phyloP scores from a whole-genome alignment of 1,139 yeast genomes.

The Pichia sp. region DNA sequence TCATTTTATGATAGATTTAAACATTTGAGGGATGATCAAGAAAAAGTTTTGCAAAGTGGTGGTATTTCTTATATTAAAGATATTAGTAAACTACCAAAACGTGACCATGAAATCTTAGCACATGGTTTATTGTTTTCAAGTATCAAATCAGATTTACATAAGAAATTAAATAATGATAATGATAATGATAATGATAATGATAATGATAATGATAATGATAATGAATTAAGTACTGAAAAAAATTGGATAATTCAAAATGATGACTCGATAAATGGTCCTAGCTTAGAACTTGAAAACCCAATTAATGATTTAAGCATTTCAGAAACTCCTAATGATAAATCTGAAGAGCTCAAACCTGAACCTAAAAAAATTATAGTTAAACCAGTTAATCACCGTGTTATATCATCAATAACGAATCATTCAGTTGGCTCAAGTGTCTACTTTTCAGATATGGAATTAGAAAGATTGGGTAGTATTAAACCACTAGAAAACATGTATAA shows the following conservation, averaged over 20 bases:
- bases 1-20: constrained; percentile 18
- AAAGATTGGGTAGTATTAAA: background rate
- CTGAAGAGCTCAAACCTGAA: background rate
- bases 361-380: background rate
- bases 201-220: constrained; percentile 4
- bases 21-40: constrained; percentile 16
- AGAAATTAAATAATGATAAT: background rate
- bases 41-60: constrained; percentile 7
- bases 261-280: background rate
- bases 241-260: background rate
- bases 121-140: constrained; percentile 11
- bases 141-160: constrained; percentile 8
- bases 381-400: background rate
- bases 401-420: background rate
- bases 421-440: constrained; percentile 1
- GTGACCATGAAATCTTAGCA: background rate
- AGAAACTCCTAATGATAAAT: background rate
- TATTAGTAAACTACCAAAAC: background rate
- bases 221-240: background rate
- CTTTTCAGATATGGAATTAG: background rate
- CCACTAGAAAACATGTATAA: background rate
- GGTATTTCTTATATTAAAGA: constrained; percentile 16
- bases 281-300: background rate
- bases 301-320: background rate
- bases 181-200: background rate